Evolutionary conservation across 352 stramenopile species (phyloP).

Genomic region (Phytopythium aichiense): DNA sequence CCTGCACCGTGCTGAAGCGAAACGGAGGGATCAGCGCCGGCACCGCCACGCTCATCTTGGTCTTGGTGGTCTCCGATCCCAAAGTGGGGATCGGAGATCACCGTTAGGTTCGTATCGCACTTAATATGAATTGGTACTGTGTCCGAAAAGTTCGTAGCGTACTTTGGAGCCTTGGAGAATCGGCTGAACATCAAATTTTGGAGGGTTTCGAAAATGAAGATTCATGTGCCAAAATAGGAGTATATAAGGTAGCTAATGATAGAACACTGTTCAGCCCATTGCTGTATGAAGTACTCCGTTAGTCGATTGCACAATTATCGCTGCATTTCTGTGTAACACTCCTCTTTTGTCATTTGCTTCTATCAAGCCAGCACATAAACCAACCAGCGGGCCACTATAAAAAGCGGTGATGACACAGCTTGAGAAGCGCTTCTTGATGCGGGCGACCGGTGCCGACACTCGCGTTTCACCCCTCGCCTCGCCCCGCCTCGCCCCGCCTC

Average conservation of each 20-base stretch:
- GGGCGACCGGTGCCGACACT: constrained; percentile 2
- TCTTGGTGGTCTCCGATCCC: neutral
- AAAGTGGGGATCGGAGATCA: no score
- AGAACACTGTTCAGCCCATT: neutral
- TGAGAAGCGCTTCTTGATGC: neutral
- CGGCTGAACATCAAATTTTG: neutral
- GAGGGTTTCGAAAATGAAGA: neutral
- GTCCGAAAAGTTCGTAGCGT: neutral
- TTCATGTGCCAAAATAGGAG: neutral
- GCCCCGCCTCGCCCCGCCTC: no score
- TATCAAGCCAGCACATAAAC: neutral
- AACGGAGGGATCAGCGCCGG: constrained; percentile 83
- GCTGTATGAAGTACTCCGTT: no score
- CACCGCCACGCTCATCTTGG: constrained; percentile 39
- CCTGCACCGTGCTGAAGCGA: constrained; percentile 82
- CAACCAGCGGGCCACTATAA: neutral
- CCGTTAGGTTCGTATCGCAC: neutral
- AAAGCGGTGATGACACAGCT: constrained; percentile 6
- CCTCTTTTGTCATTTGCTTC: neutral
- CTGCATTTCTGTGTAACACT: neutral
- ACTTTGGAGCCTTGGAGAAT: neutral
- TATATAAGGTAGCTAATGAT: neutral
- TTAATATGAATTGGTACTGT: no score
- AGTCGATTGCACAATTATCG: no score
- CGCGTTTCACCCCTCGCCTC: no score